phyloP scores from a whole-genome alignment of 495 filamentous ascomycete species.

The Bombardia bombarda region DNA sequence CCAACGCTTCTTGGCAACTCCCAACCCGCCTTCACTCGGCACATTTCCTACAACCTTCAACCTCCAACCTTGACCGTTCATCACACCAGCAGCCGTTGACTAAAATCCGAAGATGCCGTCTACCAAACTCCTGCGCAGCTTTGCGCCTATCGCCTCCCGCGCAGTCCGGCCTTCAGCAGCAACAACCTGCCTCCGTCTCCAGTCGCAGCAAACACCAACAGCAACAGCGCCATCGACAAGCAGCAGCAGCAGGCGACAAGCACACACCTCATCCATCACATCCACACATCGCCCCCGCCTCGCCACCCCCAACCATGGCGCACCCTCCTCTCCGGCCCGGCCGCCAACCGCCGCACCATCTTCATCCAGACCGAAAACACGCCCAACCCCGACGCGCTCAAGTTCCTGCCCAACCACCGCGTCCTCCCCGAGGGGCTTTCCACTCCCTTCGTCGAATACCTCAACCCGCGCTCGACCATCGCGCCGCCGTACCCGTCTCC shows the following conservation, averaged over 20 bases:
- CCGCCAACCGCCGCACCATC: slow-evolving; percentile 55
- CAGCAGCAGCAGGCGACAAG: slow-evolving; percentile 12
- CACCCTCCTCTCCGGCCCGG: neutral
- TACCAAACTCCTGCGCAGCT: slow-evolving; percentile 17
- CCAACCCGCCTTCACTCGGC: neutral
- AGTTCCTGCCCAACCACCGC: slow-evolving; percentile 83
- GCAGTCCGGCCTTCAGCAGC: slow-evolving; percentile 5
- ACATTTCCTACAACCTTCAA: neutral
- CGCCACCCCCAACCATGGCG: neutral
- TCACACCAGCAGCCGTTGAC: neutral
- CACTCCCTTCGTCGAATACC: slow-evolving; percentile 81
- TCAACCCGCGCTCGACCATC: slow-evolving; percentile 78
- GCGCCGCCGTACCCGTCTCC: slow-evolving; percentile 89
- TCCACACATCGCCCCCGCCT: slow-evolving; percentile 12
- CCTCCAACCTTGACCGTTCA: no score
- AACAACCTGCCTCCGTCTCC: slow-evolving; percentile 13
- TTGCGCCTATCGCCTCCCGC: slow-evolving; percentile 19
- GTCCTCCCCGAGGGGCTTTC: slow-evolving; percentile 67
- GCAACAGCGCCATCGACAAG: no score
- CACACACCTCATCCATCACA: slow-evolving; percentile 6
- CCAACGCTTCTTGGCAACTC: no score
- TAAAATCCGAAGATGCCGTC: slow-evolving; percentile 18
- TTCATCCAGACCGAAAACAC: slow-evolving; percentile 97
- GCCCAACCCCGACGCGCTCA: slow-evolving; percentile 84
- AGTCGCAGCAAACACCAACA: no score